Evolutionary conservation across 2,329 filamentous ascomycete species (phyloP).

Genomic region (Teratosphaeria epicoccoides): DNA sequence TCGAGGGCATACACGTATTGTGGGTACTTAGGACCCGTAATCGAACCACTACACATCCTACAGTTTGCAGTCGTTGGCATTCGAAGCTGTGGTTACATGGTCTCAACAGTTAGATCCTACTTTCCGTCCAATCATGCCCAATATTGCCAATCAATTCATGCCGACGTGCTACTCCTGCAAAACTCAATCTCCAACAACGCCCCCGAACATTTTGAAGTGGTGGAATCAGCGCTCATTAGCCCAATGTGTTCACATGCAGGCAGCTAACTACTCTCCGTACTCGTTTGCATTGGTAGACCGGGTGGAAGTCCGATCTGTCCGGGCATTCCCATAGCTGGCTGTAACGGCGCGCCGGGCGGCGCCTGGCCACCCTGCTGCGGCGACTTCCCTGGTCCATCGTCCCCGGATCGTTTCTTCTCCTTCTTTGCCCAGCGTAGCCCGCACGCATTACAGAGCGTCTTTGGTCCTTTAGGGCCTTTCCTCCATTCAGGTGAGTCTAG

Average conservation of each 20-base stretch:
- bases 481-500: conserved; percentile 92
- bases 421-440: conserved; percentile 42
- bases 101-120: neutral
- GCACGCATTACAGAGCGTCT: conserved; percentile 92
- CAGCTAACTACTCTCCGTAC: conserved; percentile 3
- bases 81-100: neutral
- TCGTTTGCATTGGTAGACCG: conserved; percentile 3
- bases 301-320: conserved; percentile 1
- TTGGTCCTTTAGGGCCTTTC: conserved; percentile 83
- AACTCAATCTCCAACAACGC: neutral
- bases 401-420: conserved; percentile 27
- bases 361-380: neutral
- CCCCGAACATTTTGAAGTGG: neutral
- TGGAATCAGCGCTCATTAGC: too few species aligned
- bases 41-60: too few species aligned
- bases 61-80: neutral
- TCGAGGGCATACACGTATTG: too few species aligned
- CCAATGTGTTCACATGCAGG: neutral
- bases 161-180: neutral
- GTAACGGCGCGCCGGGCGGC: neutral
- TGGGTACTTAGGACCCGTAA: too few species aligned
- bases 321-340: conserved; percentile 3
- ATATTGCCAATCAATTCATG: neutral
- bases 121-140: neutral
- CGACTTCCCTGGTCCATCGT: conserved; percentile 10